Conservation (phyloP, 2,329 filamentous ascomycete genomes). For the Zasmidium angulare region DNA sequence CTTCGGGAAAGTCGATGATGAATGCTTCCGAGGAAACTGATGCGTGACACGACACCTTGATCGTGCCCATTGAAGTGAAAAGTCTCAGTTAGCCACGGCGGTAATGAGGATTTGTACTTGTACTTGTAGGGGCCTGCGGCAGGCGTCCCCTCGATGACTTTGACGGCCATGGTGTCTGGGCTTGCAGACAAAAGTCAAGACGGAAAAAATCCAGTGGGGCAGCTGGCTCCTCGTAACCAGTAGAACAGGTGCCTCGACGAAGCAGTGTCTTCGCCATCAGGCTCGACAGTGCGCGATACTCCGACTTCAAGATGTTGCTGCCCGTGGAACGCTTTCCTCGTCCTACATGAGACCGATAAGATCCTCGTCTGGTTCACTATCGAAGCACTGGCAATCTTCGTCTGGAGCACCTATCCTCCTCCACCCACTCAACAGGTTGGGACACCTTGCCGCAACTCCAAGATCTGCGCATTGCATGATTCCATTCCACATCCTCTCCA, state of each 20-base stretch:
- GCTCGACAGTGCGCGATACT: no score
- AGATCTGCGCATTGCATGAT: slow-evolving; percentile 36
- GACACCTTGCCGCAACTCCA: slow-evolving; percentile 26
- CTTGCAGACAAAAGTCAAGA: slow-evolving; percentile 1
- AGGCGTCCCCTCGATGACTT: slow-evolving; percentile 17
- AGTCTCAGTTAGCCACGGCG: slow-evolving; percentile 18
- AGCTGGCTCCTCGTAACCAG: no score
- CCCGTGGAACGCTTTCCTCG: no score
- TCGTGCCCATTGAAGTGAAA: slow-evolving; percentile 7
- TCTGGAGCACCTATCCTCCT: slow-evolving; percentile 13
- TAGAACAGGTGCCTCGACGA: no score
- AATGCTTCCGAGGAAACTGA: slow-evolving; percentile 41
- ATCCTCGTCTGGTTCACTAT: slow-evolving; percentile 1
- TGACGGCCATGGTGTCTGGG: slow-evolving; percentile 17
- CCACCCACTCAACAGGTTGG: slow-evolving; percentile 24
- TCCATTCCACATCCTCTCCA: slow-evolving; percentile 41
- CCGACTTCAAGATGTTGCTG: no score
- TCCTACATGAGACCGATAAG: neutral
- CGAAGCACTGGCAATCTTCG: slow-evolving; percentile 29
- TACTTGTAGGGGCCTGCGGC: slow-evolving; percentile 13
- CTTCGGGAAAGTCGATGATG: slow-evolving; percentile 39
- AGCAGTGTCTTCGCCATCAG: no score
- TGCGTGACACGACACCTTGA: slow-evolving; percentile 41
- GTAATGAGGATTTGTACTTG: slow-evolving; percentile 22
- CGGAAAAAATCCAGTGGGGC: no score